Evolutionary conservation across 305 asterid species (phyloP).

Genomic region (Fraxinus sp.): DNA sequence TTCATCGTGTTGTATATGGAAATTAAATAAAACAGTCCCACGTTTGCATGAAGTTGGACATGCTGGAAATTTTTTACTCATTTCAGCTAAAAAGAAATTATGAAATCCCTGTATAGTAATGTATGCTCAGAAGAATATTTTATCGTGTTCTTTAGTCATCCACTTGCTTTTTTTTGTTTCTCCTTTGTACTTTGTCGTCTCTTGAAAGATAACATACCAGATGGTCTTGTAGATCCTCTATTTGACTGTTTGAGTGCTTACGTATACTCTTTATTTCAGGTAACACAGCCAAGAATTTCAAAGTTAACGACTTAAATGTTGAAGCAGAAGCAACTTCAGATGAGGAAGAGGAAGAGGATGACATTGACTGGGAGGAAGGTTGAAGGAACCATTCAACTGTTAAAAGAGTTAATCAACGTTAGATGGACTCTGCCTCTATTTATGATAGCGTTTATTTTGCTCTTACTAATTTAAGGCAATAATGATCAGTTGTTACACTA

Average conservation of each 20-base stretch:
- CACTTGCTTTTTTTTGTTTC: not conserved
- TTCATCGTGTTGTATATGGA: not conserved
- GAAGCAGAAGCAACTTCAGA: constrained; percentile 67
- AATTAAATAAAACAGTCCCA: not conserved
- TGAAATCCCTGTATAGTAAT: not conserved
- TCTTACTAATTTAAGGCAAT: not conserved
- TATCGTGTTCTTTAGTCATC: not conserved
- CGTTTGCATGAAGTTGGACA: not conserved
- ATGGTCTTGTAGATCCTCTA: not conserved
- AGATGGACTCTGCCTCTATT: not conserved
- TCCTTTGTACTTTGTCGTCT: not conserved
- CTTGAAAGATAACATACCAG: not conserved
- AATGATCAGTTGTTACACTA: not conserved
- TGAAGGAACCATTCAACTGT: constrained; percentile 24
- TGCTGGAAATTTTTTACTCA: not conserved
- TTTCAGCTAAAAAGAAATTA: not conserved
- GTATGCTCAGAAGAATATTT: not conserved
- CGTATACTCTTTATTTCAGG: constrained; percentile 36
- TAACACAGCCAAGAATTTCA: constrained; percentile 36
- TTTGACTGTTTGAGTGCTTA: not conserved
- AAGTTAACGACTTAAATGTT: constrained; percentile 59
- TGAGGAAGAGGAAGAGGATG: constrained; percentile 50
- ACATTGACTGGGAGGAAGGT: constrained; percentile 81
- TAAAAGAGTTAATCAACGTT: not conserved
- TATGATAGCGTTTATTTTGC: not conserved